Evolutionary conservation across 164 flowering plant genomes (phyloP).

Genomic region (Euptelea pleiosperma): DNA sequence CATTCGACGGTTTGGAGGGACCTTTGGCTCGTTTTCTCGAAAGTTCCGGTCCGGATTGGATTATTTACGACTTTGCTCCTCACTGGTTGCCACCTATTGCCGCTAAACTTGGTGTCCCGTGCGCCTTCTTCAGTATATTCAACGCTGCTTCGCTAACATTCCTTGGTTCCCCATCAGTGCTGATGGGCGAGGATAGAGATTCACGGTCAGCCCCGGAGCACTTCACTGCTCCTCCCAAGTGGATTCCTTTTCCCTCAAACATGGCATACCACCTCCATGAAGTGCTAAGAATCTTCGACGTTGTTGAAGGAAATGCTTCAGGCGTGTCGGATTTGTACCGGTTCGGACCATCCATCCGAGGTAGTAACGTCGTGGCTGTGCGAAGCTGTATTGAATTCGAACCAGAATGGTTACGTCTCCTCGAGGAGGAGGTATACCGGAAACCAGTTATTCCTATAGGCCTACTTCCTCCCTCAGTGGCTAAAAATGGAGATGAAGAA

Average conservation of each 20-base stretch:
- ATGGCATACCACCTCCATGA: slow-evolving; percentile 37
- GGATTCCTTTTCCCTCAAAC: slow-evolving; percentile 41
- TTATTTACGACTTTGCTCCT: slow-evolving; percentile 52
- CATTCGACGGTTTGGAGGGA: too few relatives aligned
- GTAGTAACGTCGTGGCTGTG: slow-evolving; percentile 32
- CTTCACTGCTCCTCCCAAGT: slow-evolving; percentile 33
- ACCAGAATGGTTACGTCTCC: slow-evolving; percentile 42
- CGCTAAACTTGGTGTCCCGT: slow-evolving; percentile 23
- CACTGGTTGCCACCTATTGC: slow-evolving; percentile 54
- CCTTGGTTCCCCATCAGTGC: slow-evolving; percentile 34
- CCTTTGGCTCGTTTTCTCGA: too few relatives aligned
- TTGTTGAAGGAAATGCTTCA: slow-evolving; percentile 14
- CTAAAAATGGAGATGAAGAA: too few relatives aligned
- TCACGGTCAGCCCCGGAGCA: slow-evolving; percentile 20
- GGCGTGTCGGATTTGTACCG: slow-evolving; percentile 33
- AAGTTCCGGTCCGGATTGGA: slow-evolving; percentile 40
- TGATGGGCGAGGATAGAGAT: slow-evolving; percentile 6
- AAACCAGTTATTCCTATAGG: slow-evolving; percentile 57
- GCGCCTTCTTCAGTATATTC: slow-evolving; percentile 37
- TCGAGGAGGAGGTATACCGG: slow-evolving; percentile 25
- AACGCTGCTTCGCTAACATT: slow-evolving; percentile 33
- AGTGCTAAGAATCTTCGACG: slow-evolving; percentile 13
- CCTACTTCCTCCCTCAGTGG: slow-evolving; percentile 34
- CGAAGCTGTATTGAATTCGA: slow-evolving; percentile 53
- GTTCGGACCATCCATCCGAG: slow-evolving; percentile 20